Conservation (phyloP, 495 filamentous ascomycete genomes). For the Lineolata rhizophorae region DNA sequence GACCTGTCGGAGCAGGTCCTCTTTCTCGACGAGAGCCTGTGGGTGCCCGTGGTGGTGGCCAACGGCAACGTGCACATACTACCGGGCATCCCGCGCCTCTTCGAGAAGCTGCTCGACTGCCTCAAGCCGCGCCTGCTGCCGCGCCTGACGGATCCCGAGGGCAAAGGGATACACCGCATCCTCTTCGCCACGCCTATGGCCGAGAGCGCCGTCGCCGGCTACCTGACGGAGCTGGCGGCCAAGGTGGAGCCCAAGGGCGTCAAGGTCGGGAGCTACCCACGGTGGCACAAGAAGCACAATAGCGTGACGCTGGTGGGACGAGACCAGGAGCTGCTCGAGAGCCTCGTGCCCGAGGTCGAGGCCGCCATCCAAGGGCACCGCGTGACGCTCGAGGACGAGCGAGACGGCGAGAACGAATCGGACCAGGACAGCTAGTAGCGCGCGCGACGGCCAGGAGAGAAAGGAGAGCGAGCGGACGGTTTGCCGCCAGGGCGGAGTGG, state of each 20-base stretch:
- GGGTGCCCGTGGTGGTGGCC: constrained; percentile 74
- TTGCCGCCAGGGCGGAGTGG: constrained; percentile 8
- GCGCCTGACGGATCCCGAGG: constrained; percentile 52
- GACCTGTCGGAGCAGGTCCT: constrained; percentile 40
- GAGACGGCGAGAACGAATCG: constrained; percentile 19
- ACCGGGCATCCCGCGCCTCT: constrained; percentile 69
- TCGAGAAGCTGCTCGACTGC: constrained; percentile 53
- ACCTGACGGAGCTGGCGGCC: constrained; percentile 54
- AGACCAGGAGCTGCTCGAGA: constrained; percentile 39
- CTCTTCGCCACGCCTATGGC: constrained; percentile 67
- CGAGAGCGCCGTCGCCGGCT: constrained; percentile 67
- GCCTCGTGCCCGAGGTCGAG: constrained; percentile 37
- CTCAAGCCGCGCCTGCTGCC: constrained; percentile 47
- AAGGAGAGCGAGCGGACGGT: constrained; percentile 12
- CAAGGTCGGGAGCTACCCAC: constrained; percentile 92
- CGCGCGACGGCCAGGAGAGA: constrained; percentile 11
- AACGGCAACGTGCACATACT: constrained; percentile 89
- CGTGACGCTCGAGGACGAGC: constrained; percentile 35
- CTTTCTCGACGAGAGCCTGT: constrained; percentile 60
- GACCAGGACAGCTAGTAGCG: constrained; percentile 1
- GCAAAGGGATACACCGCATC: constrained; percentile 53
- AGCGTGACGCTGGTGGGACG: constrained; percentile 77
- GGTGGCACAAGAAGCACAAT: constrained; percentile 74
- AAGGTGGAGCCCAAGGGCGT: constrained; percentile 49
- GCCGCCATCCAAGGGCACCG: constrained; percentile 32